phyloP scores from a whole-genome alignment of 139 green algal genomes.

The Coccomyxa sp. region DNA sequence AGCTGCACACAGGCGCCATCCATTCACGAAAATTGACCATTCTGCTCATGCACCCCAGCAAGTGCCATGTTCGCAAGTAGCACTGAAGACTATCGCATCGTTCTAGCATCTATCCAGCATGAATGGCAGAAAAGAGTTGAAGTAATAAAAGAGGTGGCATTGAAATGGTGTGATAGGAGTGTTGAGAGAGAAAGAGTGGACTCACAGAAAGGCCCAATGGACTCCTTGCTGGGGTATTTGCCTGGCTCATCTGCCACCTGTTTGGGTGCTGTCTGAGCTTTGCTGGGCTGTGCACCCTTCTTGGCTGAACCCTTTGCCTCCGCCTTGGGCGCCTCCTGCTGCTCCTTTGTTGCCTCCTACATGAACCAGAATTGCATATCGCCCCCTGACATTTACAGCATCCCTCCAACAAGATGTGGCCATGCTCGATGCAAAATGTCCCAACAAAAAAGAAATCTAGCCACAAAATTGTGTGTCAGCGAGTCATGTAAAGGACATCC shows the following conservation, averaged over 20 bases:
- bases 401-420: constrained; percentile 1
- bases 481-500: too few species aligned
- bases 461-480: too few species aligned
- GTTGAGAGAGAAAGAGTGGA: neutral
- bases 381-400: constrained; percentile 20
- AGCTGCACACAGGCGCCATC: constrained; percentile 20
- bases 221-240: constrained; percentile 68
- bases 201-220: constrained; percentile 37
- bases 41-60: neutral
- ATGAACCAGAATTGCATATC: constrained; percentile 22
- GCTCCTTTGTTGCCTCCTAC: constrained; percentile 4
- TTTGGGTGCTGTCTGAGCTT: neutral
- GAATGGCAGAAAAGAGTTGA: neutral
- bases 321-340: constrained; percentile 7
- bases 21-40: neutral
- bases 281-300: constrained; percentile 21
- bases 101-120: neutral
- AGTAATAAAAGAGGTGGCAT: too few species aligned
- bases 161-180: too few species aligned
- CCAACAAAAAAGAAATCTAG: too few species aligned
- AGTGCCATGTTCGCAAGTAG: too few species aligned
- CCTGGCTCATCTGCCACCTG: constrained; percentile 41
- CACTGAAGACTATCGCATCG: too few species aligned
- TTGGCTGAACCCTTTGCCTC: constrained; percentile 20
- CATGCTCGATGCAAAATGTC: neutral